phyloP scores from a whole-genome alignment of 116 monocot genomes.

The Trichopus zeylanicus region DNA sequence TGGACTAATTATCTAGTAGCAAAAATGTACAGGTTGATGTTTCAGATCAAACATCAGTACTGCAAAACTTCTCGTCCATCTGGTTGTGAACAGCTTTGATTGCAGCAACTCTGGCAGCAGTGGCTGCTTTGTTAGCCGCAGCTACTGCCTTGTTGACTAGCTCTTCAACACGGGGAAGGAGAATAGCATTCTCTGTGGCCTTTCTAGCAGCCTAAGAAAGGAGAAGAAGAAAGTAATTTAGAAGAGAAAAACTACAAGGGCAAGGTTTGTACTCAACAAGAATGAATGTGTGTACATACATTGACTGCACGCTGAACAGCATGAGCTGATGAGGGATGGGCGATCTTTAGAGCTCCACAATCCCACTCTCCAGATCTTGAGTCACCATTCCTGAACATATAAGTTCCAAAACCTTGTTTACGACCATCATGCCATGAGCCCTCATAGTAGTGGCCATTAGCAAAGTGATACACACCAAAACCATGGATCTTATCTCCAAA shows the following conservation, averaged over 20 bases:
- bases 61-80: slow-evolving; percentile 40
- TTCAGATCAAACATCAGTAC: slow-evolving; percentile 16
- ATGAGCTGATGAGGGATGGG: slow-evolving; percentile 9
- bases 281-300: slow-evolving; percentile 10
- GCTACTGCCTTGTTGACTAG: slow-evolving; percentile 50
- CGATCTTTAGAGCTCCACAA: slow-evolving; percentile 40
- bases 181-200: slow-evolving; percentile 38
- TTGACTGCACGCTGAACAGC: slow-evolving; percentile 36
- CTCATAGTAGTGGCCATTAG: slow-evolving; percentile 75
- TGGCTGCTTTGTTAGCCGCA: slow-evolving; percentile 55
- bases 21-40: slow-evolving; percentile 22
- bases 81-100: slow-evolving; percentile 69
- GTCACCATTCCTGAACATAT: slow-evolving; percentile 68
- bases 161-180: slow-evolving; percentile 38
- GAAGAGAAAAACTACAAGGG: not conserved
- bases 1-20: slow-evolving; percentile 13
- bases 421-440: slow-evolving; percentile 95
- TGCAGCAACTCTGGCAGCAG: slow-evolving; percentile 57
- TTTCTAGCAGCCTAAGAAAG: slow-evolving; percentile 28
- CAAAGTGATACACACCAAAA: no score
- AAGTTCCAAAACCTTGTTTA: slow-evolving; percentile 77
- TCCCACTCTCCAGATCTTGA: slow-evolving; percentile 62
- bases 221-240: not conserved
- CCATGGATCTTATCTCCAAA: slow-evolving; percentile 87
- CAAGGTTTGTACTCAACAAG: not conserved